These are phyloP conservation scores for Aspergillus fischeri DNA, from an alignment of 2,329 filamentous ascomycete genomes.

Conservation along the genomic window DNA sequence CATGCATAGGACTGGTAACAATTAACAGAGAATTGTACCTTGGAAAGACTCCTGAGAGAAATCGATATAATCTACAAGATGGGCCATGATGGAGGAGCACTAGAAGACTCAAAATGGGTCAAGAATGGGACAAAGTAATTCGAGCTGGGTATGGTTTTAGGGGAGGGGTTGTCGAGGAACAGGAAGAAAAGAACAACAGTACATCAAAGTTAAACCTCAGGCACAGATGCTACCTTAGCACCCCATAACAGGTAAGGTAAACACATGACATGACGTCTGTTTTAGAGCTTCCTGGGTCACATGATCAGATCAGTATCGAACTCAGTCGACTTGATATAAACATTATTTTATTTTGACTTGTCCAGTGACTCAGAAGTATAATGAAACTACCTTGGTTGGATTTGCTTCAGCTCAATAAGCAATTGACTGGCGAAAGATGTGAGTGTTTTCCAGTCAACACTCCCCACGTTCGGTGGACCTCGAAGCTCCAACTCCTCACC, in stretches of 20 bases:
- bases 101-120: slow-evolving; percentile 2
- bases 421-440: background rate
- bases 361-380: background rate
- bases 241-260: background rate
- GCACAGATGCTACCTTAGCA: too few species aligned
- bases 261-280: slow-evolving; percentile 2
- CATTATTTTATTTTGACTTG: background rate
- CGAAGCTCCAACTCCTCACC: background rate
- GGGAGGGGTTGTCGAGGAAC: background rate
- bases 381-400: background rate
- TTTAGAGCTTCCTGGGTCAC: background rate
- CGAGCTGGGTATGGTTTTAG: background rate
- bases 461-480: background rate
- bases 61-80: background rate
- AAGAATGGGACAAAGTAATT: slow-evolving; percentile 16
- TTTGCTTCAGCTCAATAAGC: background rate
- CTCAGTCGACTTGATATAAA: background rate
- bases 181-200: background rate
- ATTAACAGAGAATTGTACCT: background rate
- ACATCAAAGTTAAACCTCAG: too few species aligned
- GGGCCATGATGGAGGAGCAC: background rate
- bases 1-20: background rate
- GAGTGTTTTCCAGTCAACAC: background rate
- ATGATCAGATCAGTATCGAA: background rate
- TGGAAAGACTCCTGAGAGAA: background rate